Base-by-base conservation (phyloP, 768 basidiomycete species). In the Pleurotus pulmonarius region DNA sequence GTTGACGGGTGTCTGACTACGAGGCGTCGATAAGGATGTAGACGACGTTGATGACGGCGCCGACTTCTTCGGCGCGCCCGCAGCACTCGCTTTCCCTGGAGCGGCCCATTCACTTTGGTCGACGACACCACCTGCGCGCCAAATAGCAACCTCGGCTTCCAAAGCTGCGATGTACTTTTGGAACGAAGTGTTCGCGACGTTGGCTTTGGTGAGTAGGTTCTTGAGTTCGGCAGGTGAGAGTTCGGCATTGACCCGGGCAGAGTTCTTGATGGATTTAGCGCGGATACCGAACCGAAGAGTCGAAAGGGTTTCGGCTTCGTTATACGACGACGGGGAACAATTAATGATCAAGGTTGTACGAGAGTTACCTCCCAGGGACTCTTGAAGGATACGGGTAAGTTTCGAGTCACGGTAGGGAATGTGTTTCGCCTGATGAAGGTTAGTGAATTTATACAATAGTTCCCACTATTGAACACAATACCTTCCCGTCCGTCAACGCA, bases 181-280 rank as follows among this genome's bases (percentile, higher is more conserved):
- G 65, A 90, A 89, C 15, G 86, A 80, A 3, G 89, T 84, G 60
- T 93, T 91, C 29, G 94, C 87, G 29, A 90, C 76, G 61, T 95
- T 88, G 0, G 96, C 90, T 73, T 96, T 97, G 65, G 86, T 85
- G 59, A 99, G 79, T 37, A 97, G 78, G 9, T 84, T 86, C 70
- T 98, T 99, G 75, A 99, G 89, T 67, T 99, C 97, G 48, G 94
- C 78, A 2, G 97, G 96, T 2, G 96, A 92, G 51, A 99, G 82
- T 71, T 99, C 97, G 53, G 94, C 94, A 70, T 99, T 99, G 75
- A 99, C 92, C 46, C 97, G 90, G 59, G 97, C 97, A 59, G 91
- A 92, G 73, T 99, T 99, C 91, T 98, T 98, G 85, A 99, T 99
- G n/a, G 92, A 92, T 74, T 99, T 99, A n/a, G 97, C 96, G 61